These are phyloP conservation scores for Dictyostelium citrinum DNA, from an alignment of 78 protist genomes.

Conservation along the genomic window DNA sequence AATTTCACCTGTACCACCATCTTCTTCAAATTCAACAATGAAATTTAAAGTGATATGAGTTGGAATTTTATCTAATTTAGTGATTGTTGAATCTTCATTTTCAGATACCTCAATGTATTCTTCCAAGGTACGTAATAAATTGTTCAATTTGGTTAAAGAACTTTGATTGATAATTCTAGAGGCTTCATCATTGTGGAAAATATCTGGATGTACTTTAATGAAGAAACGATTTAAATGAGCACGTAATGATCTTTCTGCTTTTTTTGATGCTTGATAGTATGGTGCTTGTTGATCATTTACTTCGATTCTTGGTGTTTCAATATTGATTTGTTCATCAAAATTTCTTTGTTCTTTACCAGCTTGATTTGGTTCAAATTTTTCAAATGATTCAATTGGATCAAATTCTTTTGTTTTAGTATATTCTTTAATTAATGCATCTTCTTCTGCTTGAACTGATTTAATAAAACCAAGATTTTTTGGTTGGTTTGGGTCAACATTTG, in stretches of 20 bases:
- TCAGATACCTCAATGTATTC: neutral
- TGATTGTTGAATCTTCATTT: neutral
- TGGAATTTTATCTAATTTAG: slow-evolving; percentile 47
- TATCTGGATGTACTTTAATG: slow-evolving; percentile 61
- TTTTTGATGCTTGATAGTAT: slow-evolving; percentile 18
- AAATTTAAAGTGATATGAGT: neutral
- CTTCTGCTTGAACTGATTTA: neutral
- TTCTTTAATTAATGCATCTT: neutral
- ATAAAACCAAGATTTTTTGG: neutral
- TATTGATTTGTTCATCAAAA: neutral
- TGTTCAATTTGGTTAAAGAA: slow-evolving; percentile 45
- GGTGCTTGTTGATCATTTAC: slow-evolving; percentile 25
- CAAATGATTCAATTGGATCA: neutral
- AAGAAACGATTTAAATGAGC: slow-evolving; percentile 35
- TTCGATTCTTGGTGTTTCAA: neutral
- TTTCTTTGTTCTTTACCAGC: neutral
- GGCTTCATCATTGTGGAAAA: neutral
- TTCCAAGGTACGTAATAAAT: slow-evolving; percentile 27
- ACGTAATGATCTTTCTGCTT: neutral
- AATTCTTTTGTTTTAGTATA: neutral
- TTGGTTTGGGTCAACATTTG: neutral
- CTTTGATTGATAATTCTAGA: slow-evolving; percentile 4
- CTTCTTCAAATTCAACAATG: slow-evolving; percentile 7
- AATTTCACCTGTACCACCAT: neutral
- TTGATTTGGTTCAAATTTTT: neutral